phyloP scores from a whole-genome alignment of 495 filamentous ascomycete species.

The Cercophora newfieldiana region DNA sequence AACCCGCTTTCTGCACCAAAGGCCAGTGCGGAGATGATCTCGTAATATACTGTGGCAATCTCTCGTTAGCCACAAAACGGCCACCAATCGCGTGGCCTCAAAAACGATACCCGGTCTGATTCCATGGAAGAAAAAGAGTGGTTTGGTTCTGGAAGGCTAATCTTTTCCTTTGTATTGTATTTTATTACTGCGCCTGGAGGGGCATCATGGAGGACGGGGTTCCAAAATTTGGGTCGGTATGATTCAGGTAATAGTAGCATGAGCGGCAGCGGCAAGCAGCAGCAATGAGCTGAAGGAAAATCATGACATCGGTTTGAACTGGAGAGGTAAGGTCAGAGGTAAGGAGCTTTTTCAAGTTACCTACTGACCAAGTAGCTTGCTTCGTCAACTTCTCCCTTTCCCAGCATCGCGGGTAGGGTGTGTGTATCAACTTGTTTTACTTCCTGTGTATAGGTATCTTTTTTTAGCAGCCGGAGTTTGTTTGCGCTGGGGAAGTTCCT shows the following conservation, averaged over 20 bases:
- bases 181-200: conserved; percentile 18
- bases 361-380: conserved; percentile 35
- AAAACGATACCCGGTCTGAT: not conserved
- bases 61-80: not conserved
- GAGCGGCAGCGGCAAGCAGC: not conserved
- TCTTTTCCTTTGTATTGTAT: conserved; percentile 18
- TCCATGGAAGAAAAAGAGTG: not conserved
- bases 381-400: not conserved
- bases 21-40: not conserved
- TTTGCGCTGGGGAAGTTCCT: not conserved
- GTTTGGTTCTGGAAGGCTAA: conserved; percentile 25
- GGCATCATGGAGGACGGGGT: not conserved
- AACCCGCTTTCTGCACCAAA: not conserved
- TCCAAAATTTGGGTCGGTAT: not conserved
- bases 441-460: not conserved
- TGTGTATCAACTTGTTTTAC: not conserved
- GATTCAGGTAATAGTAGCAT: conserved; percentile 5
- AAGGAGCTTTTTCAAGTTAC: conserved; percentile 47
- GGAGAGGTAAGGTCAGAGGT: conserved; percentile 70
- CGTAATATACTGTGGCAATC: not conserved
- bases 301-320: conserved; percentile 13
- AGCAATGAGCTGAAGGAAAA: conserved; percentile 7
- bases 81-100: not conserved
- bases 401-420: not conserved
- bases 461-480: not conserved